Conservation (phyloP, 2,329 filamentous ascomycete genomes). For the Aschersonia sp. region DNA sequence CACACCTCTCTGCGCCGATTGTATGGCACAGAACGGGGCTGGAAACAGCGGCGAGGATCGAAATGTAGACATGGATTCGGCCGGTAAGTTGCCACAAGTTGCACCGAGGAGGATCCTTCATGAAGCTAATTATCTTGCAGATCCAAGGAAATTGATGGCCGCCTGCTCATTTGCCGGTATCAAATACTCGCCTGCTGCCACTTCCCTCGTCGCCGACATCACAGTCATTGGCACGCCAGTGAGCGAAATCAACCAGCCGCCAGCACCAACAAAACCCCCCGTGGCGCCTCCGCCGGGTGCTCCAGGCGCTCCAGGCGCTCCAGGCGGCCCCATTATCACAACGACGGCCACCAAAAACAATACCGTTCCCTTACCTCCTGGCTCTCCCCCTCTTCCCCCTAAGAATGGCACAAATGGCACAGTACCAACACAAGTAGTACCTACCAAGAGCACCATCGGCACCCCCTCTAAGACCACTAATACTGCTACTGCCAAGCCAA, state of each 20-base stretch:
- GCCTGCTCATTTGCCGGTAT: slow-evolving; percentile 18
- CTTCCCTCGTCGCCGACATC: slow-evolving; percentile 13
- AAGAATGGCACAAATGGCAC: neutral
- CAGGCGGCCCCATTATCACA: too few relatives aligned
- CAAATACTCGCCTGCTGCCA: slow-evolving; percentile 13
- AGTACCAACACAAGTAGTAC: neutral
- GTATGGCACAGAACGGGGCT: slow-evolving; percentile 18
- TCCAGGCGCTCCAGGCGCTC: too few relatives aligned
- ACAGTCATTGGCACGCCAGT: slow-evolving; percentile 16
- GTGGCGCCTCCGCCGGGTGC: neutral
- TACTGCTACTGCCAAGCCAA: neutral
- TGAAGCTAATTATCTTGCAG: neutral
- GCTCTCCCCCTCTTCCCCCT: too few relatives aligned
- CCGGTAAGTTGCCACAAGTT: too few relatives aligned
- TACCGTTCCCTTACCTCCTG: too few relatives aligned
- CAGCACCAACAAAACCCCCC: slow-evolving; percentile 16
- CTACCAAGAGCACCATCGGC: neutral
- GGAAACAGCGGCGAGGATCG: neutral
- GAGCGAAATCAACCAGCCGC: slow-evolving; percentile 17
- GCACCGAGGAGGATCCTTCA: too few relatives aligned
- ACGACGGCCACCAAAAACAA: too few relatives aligned
- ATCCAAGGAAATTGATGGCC: neutral
- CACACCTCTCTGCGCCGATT: slow-evolving; percentile 21
- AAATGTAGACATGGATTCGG: neutral
- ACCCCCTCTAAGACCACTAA: neutral